Evolutionary conservation across 176 grass and related monocot species (phyloP), one percentile per base, ranked within the genome.

Genomic region (Aegilops longissima): DNA sequence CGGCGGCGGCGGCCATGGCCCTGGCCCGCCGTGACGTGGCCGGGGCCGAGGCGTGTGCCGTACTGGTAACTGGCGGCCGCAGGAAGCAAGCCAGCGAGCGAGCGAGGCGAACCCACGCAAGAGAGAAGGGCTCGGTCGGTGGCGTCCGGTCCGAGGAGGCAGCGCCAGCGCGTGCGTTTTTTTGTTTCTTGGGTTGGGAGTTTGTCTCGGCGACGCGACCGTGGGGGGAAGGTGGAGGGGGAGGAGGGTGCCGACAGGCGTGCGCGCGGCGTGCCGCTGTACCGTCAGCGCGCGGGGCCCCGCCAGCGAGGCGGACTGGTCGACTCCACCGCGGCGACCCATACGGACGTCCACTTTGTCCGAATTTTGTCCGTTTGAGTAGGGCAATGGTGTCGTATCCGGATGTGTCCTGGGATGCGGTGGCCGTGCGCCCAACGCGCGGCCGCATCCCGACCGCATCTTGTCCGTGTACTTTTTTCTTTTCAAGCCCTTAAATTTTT

Each of bases 191-290:
- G 73, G 84, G n/a, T 62, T 84, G 39, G 47, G 76, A 76, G 16
- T 83, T 84, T 77, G 89, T 85, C 85, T 84, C 40, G 38, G 52
- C 70, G 63, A 86, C 88, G 70, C 78, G 16, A 34, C 4, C 33
- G 42, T 12, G 42, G 65, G 51, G 44, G 67, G 51, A 27, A 6
- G 67, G 9, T 18, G 51, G 51, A 23, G 73, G 71, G 25, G 67
- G 9, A 6, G 51, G 51, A 23, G 73, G 71, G 25, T 51, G 72
- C 72, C 72, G 75, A 78, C 75, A 78, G 7, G 75, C 51, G 62
- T 25, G 61, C 30, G 49, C 18, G 10, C 27, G 23, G 23, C 49
- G 75, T 21, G 74, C 47, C 47, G 73, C 45, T 76, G 44, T 25
- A 14, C 9, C 47, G 47, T 51, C 47, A 51, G 47, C 47, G 47